Base-by-base conservation (phyloP, 305 asterid species). In the Fraxinus ornus region DNA sequence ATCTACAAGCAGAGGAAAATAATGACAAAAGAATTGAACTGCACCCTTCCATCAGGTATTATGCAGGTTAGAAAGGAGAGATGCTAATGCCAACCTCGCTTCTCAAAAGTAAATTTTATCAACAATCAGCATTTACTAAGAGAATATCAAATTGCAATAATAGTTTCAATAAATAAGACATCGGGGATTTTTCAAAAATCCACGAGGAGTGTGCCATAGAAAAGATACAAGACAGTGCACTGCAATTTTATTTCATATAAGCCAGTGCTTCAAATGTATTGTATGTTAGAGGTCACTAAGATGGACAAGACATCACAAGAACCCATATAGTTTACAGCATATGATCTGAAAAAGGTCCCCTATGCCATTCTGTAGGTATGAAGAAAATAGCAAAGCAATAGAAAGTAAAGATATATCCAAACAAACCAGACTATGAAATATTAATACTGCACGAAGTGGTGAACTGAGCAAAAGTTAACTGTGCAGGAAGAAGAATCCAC, bases 1-100 rank as follows among this genome's bases (percentile, higher is more conserved):
- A 97, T 94, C 99, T 97, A 98, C 89, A 89, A 68, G 66, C 49
- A 60, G 10, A 71, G 79, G 83, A 49, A 49, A 13, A 62, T 66
- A 84, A 35, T 33, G 80, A 52, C 7, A 76, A 44, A 66, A 21
- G 57, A 79, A 13, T n/a, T 49, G 60, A 15, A 68, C 76, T 81
- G 75, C 72, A 82, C 24, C 81, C 80, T 78, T 78, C 62, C 60
- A 81, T 35, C 32, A 2, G 9, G 78, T 7, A 83, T 80, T 32
- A 77, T 49, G 71, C 64, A 73, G 19, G 78, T 49, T 8, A 66
- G 17, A 41, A 30, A 79, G 21, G 15, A 73, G 41, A 22, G 77
- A 32, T 62, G 35, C 36, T 6, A 55, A 24, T 76, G 6, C 47
- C n/a, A 8, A 73, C 78, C 74, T 24, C 64, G 15, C 80, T 79